These are phyloP conservation scores for Hippophae tibetana DNA, from an alignment of 306 rosid genomes.

Conservation along the genomic window DNA sequence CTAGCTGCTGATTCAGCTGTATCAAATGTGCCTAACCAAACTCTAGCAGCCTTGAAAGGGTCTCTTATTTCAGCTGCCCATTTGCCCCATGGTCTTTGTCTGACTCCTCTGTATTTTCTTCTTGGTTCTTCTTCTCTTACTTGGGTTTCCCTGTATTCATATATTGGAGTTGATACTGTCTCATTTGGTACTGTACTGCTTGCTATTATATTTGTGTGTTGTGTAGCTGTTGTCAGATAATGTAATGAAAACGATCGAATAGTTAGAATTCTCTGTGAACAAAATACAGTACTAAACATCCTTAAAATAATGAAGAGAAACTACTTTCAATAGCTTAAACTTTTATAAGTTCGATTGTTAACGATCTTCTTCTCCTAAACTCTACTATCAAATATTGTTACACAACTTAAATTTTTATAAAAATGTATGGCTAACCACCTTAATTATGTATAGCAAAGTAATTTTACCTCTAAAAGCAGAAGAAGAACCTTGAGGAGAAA, in stretches of 20 bases:
- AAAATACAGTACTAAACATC: no score
- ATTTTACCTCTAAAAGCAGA: conserved; percentile 8
- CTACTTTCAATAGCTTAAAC: no score
- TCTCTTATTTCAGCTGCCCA: conserved; percentile 48
- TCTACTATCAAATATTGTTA: no score
- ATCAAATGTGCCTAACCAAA: conserved; percentile 46
- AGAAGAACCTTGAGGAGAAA: conserved; percentile 5
- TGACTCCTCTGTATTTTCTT: conserved; percentile 45
- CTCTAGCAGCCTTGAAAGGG: conserved; percentile 38
- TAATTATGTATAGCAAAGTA: background rate
- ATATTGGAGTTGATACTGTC: conserved; percentile 2
- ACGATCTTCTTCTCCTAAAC: no score
- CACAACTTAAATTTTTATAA: no score
- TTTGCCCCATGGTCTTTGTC: conserved; percentile 50
- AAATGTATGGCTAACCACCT: no score
- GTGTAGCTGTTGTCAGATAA: background rate
- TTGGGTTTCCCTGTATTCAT: conserved; percentile 19
- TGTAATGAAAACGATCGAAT: background rate
- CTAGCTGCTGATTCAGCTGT: conserved; percentile 39
- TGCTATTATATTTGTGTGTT: background rate
- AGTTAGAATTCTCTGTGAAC: background rate
- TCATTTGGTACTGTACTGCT: background rate
- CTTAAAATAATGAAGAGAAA: no score
- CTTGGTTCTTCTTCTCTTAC: conserved; percentile 16
- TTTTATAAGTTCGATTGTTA: no score